These are phyloP conservation scores for Botryotinia globosa DNA, from an alignment of 2,329 filamentous ascomycete species.

Conservation along the genomic window DNA sequence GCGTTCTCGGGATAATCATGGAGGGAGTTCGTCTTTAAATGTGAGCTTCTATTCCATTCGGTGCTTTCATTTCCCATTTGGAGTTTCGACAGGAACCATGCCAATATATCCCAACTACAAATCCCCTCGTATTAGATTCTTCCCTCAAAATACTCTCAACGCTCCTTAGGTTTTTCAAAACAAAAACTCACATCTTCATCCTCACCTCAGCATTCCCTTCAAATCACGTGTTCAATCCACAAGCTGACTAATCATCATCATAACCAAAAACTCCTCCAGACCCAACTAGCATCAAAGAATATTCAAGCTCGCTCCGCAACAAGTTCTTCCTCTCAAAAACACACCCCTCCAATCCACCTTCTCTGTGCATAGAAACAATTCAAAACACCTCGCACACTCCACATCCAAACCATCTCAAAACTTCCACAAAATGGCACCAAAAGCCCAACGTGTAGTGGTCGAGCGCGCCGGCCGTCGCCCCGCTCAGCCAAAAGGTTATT, in stretches of 20 bases:
- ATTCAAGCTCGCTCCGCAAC: not conserved
- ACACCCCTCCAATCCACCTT: not conserved
- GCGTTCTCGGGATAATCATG: rapidly evolving
- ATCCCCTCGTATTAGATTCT: not conserved
- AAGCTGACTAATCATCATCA: constrained; percentile 10
- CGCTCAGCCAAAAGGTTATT: constrained; percentile 48
- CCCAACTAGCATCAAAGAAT: not conserved
- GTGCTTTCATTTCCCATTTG: not conserved
- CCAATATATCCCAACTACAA: not conserved
- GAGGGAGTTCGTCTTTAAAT: rapidly evolving
- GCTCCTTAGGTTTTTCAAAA: too few species aligned
- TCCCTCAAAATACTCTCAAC: not conserved
- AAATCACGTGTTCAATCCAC: not conserved
- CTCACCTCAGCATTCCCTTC: not conserved
- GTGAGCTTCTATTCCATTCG: not conserved
- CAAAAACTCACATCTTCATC: too few species aligned
- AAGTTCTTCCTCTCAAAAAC: not conserved
- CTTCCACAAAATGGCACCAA: constrained; percentile 57
- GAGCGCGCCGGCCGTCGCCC: constrained; percentile 34
- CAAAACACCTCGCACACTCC: too few species aligned
- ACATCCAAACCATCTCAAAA: not conserved
- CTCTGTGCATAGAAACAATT: too few species aligned
- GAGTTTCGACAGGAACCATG: too few species aligned
- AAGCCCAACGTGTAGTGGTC: constrained; percentile 50
- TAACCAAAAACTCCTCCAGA: constrained; percentile 14